These are phyloP conservation scores for Dendrostoma leiphaemia DNA, from an alignment of 2,329 filamentous ascomycete genomes.

Conservation along the genomic window DNA sequence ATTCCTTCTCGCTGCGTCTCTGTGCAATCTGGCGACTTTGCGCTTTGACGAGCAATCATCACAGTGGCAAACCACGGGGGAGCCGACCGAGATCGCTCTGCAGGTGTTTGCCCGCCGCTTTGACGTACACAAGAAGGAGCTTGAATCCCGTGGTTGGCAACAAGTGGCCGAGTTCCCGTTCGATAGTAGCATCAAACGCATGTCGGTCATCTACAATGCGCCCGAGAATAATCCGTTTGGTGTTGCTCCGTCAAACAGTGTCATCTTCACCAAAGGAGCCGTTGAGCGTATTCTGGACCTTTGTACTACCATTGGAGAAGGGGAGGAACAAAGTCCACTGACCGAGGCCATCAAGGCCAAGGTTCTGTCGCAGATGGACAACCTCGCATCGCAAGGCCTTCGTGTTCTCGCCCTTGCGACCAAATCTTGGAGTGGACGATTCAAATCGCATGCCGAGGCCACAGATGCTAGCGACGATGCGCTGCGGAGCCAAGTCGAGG, in stretches of 20 bases:
- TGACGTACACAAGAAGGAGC: slow-evolving; percentile 51
- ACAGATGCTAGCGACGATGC: slow-evolving; percentile 35
- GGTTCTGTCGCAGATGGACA: slow-evolving; percentile 54
- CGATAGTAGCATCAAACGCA: slow-evolving; percentile 74
- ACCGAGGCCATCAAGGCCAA: slow-evolving; percentile 49
- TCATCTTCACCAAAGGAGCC: slow-evolving; percentile 62
- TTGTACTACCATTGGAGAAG: slow-evolving; percentile 47
- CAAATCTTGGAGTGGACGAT: slow-evolving; percentile 54
- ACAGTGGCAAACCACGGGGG: slow-evolving; percentile 65
- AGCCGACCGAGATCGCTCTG: slow-evolving; percentile 74
- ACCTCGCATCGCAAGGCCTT: slow-evolving; percentile 64
- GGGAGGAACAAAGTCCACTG: slow-evolving; percentile 40
- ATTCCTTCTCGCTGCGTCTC: slow-evolving; percentile 55
- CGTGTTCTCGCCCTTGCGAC: slow-evolving; percentile 72
- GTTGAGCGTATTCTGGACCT: slow-evolving; percentile 60
- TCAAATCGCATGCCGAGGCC: slow-evolving; percentile 33
- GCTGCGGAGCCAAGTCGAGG: slow-evolving; percentile 63
- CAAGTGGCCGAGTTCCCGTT: slow-evolving; percentile 74
- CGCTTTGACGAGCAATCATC: slow-evolving; percentile 51
- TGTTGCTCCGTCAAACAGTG: slow-evolving; percentile 41
- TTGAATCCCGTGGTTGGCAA: slow-evolving; percentile 56
- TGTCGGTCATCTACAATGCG: slow-evolving; percentile 70
- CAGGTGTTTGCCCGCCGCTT: slow-evolving; percentile 74
- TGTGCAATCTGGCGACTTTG: slow-evolving; percentile 65
- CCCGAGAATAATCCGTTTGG: slow-evolving; percentile 37